Percentiles rank a stretch among this genome's conserved stretches.
phyloP scores from a whole-genome alignment of 2,329 filamentous ascomycete species.

The Coniella vitis region DNA sequence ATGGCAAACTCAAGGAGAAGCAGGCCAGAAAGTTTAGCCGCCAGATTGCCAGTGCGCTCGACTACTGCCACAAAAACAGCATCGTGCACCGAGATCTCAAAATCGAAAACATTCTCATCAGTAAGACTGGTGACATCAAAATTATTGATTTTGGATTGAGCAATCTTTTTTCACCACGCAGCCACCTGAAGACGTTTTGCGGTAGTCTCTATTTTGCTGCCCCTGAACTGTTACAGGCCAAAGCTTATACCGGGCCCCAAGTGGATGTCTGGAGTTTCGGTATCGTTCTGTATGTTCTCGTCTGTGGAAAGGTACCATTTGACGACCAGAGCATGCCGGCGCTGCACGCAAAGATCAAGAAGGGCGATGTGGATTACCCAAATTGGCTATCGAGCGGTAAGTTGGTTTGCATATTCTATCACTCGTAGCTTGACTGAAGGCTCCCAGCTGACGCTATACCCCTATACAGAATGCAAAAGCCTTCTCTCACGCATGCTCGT shows the following conservation, averaged over 20 bases:
- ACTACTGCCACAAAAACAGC: conserved; percentile 97
- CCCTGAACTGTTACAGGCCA: conserved; percentile 86
- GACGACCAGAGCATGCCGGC: conserved; percentile 99
- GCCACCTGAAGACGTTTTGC: conserved; percentile 91
- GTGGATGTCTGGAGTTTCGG: conserved; percentile 99
- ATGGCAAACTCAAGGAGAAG: conserved; percentile 95
- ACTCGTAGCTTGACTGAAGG: too few relatives aligned
- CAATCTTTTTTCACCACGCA: conserved; percentile 84
- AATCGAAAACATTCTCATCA: conserved; percentile 98
- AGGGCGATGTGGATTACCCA: conserved; percentile 90
- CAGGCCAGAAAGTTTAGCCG: conserved; percentile 95
- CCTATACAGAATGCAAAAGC: conserved; percentile 72
- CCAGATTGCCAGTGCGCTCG: conserved; percentile 91
- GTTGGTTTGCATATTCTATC: conserved; percentile 24
- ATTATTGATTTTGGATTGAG: conserved; percentile 98
- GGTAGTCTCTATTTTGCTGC: conserved; percentile 97
- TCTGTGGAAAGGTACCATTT: conserved; percentile 96
- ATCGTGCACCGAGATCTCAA: conserved; percentile 97
- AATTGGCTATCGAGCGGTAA: conserved; percentile 84
- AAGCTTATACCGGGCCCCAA: conserved; percentile 90
- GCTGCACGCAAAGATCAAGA: conserved; percentile 97
- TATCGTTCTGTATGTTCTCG: conserved; percentile 92
- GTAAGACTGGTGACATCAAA: conserved; percentile 97
- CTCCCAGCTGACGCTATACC: background rate
- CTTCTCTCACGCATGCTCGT: conserved; percentile 93